A percentile compares a stretch with the other conserved stretches of the same genome.
Conservation (phyloP, 75 land plant species). For the Cupressus sempervirens region DNA sequence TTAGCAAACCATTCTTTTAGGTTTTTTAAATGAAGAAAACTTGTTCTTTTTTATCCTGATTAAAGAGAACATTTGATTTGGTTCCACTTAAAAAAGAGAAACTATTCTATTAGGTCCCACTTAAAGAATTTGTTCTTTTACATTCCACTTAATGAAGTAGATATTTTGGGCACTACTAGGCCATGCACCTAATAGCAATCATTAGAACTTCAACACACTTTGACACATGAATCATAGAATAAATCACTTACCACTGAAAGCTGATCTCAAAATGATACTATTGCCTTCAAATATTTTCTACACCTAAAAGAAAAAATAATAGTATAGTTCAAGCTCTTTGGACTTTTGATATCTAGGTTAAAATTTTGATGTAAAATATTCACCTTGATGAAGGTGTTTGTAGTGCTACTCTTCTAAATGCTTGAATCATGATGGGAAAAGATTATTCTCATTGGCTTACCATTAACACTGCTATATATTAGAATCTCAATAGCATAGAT, state of each 20-base stretch:
- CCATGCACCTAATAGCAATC: conserved; percentile 12
- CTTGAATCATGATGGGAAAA: too few species aligned
- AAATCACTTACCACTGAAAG: conserved; percentile 14
- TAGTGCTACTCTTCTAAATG: too few species aligned
- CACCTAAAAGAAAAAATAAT: conserved; percentile 9
- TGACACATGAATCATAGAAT: conserved; percentile 13
- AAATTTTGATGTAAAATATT: too few species aligned
- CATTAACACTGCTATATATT: too few species aligned
- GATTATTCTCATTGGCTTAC: too few species aligned
- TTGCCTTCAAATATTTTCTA: conserved; percentile 10
- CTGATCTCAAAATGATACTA: conserved; percentile 7
- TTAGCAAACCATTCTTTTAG: neutral
- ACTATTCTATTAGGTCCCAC: neutral
- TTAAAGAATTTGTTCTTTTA: conserved; percentile 8
- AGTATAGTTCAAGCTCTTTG: conserved; percentile 13
- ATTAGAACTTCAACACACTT: conserved; percentile 7
- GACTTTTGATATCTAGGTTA: conserved; percentile 7
- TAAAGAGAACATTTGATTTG: neutral
- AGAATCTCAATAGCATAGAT: too few species aligned
- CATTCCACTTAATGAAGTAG: conserved; percentile 6
- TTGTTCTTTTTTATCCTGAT: neutral
- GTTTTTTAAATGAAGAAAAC: neutral
- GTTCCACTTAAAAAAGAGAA: neutral
- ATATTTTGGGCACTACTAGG: conserved; percentile 8
- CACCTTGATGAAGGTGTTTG: too few species aligned